A percentile compares a stretch with the other conserved stretches of the same genome.
Evolutionary conservation across 2,329 filamentous ascomycete genomes (phyloP).

Genomic region (Neurospora crassa): DNA sequence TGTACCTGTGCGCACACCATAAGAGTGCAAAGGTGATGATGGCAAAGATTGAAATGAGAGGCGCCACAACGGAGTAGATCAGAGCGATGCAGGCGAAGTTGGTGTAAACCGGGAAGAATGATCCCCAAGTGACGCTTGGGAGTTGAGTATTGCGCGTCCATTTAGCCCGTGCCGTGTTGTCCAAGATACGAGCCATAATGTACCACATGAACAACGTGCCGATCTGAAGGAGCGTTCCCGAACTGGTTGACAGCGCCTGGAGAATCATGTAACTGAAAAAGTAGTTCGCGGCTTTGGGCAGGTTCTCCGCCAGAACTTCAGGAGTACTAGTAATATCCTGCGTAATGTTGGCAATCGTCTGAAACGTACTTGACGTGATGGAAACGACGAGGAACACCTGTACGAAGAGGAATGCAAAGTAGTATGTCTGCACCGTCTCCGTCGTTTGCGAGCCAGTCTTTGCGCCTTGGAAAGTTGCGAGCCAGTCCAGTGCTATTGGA

Average conservation of each 20-base stretch:
- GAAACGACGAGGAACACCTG: slow-evolving; percentile 92
- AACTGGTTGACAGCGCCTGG: slow-evolving; percentile 83
- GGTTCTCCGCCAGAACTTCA: slow-evolving; percentile 60
- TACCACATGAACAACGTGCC: slow-evolving; percentile 74
- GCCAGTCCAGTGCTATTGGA: slow-evolving; percentile 65
- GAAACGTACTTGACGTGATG: slow-evolving; percentile 61
- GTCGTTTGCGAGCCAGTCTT: slow-evolving; percentile 74
- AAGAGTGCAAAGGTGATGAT: slow-evolving; percentile 84
- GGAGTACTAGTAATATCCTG: slow-evolving; percentile 58
- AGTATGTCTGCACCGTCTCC: slow-evolving; percentile 82
- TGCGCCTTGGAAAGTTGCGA: slow-evolving; percentile 66
- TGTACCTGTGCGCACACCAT: slow-evolving; percentile 94
- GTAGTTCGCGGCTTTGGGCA: slow-evolving; percentile 86
- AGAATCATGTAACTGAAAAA: slow-evolving; percentile 99
- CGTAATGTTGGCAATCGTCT: slow-evolving; percentile 48
- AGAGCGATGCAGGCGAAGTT: slow-evolving; percentile 90
- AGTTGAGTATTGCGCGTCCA: slow-evolving; percentile 77
- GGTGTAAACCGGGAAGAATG: slow-evolving; percentile 92
- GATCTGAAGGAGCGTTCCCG: slow-evolving; percentile 78
- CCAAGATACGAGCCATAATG: slow-evolving; percentile 67
- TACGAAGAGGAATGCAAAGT: slow-evolving; percentile 89
- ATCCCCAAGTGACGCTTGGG: slow-evolving; percentile 75
- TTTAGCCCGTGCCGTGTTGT: slow-evolving; percentile 74
- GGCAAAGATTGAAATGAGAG: slow-evolving; percentile 86
- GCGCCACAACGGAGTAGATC: slow-evolving; percentile 82